Evolutionary conservation across 192 early-diverging fungal species (phyloP).

Genomic region (Umbelopsis isabellina): DNA sequence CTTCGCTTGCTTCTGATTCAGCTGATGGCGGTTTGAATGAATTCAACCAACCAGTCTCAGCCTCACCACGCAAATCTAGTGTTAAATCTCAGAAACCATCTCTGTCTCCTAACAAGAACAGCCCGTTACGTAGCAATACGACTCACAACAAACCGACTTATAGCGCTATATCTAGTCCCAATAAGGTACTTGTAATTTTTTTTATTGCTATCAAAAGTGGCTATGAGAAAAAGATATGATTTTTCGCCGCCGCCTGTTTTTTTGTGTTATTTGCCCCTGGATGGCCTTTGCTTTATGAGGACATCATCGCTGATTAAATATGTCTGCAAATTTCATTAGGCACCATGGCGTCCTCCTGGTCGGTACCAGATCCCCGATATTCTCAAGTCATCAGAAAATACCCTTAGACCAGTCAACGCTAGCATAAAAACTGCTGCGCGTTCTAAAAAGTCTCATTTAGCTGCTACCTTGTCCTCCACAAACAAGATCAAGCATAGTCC

Average conservation of each 20-base stretch:
- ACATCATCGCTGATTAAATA: not conserved
- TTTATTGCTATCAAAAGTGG: not conserved
- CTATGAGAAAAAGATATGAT: not conserved
- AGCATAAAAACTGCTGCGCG: conserved; percentile 1
- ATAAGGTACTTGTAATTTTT: not conserved
- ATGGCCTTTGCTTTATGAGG: conserved; percentile 20
- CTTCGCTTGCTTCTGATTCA: conserved; percentile 2
- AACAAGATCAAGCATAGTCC: conserved; percentile 20
- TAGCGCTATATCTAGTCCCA: not conserved
- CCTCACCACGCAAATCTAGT: not conserved
- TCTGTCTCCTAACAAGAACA: not conserved
- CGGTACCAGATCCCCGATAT: conserved; percentile 41
- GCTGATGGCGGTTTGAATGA: conserved; percentile 1
- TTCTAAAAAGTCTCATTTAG: conserved; percentile 11
- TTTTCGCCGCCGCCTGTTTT: not conserved
- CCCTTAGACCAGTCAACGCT: not conserved
- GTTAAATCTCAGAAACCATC: conserved; percentile 24
- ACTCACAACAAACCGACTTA: not conserved
- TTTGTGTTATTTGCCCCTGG: conserved; percentile 2
- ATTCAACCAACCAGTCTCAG: not conserved
- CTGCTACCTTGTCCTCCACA: conserved; percentile 8
- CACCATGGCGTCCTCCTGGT: conserved; percentile 35
- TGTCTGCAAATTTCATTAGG: conserved; percentile 6
- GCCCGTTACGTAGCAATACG: not conserved
- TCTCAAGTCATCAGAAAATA: conserved; percentile 29